Evolutionary conservation across 108 stramenopile genomes (phyloP).

Genomic region (Ochromonas danica): DNA sequence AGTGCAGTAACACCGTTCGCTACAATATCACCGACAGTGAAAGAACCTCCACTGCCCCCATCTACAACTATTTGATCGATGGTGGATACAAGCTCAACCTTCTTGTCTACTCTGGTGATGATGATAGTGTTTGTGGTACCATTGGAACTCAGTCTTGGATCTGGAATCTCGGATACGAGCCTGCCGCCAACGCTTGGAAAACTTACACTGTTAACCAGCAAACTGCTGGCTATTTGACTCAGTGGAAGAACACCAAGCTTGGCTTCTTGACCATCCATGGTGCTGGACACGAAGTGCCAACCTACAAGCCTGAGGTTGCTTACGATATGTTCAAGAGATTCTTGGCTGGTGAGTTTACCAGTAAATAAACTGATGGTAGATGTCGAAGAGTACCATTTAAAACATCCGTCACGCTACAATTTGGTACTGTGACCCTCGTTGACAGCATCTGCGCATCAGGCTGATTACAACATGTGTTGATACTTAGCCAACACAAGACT

Average conservation of each 20-base stretch:
- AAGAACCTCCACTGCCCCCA: slow-evolving; percentile 38
- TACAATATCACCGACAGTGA: slow-evolving; percentile 16
- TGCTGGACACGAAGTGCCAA: slow-evolving; percentile 73
- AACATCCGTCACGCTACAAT: too few relatives aligned
- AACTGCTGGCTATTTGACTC: slow-evolving; percentile 65
- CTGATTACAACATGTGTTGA: too few relatives aligned
- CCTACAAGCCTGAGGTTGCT: slow-evolving; percentile 64
- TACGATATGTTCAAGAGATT: slow-evolving; percentile 55
- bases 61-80: slow-evolving; percentile 55
- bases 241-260: slow-evolving; percentile 53
- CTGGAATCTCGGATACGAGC: slow-evolving; percentile 51
- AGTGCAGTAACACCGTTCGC: neutral
- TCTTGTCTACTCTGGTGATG: slow-evolving; percentile 64
- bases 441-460: too few relatives aligned
- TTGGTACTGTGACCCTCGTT: too few relatives aligned
- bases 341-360: slow-evolving; percentile 10
- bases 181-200: slow-evolving; percentile 44
- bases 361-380: slow-evolving; percentile 1
- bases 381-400: too few relatives aligned
- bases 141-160: slow-evolving; percentile 62
- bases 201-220: slow-evolving; percentile 57
- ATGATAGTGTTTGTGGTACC: slow-evolving; percentile 62
- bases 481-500: too few relatives aligned
- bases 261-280: slow-evolving; percentile 68
- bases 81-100: slow-evolving; percentile 46